Base-by-base conservation (phyloP, 2,329 filamentous ascomycete species). In the Sporothrix curviconia region DNA sequence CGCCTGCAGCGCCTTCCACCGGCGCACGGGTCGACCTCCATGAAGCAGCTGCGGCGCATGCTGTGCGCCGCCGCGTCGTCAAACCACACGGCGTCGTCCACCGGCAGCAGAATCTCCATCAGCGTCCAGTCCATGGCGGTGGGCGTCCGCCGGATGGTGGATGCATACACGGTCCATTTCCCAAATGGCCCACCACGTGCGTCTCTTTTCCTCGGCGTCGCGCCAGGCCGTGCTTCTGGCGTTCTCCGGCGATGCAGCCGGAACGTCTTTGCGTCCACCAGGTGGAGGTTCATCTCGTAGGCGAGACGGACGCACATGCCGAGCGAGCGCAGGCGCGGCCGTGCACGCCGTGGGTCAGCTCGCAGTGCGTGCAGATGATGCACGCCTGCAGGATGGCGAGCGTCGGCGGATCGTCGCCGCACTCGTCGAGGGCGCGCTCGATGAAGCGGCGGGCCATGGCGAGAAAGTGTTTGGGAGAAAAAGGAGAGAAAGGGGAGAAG, bases 131-230 rank as follows among this genome's bases (percentile, higher is more conserved):
- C 43, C 19, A 56, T 32, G 1, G 54, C 54, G 11, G 54, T 56
- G 7, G 54, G 54, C n/a, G 54, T 49, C 11, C 54, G 44, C 24
- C 54, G 34, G 34, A 56, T 56, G 4, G 54, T 56, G 34, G 43
- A 49, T 15, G 54, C 54, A 49, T 49, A 56, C n/a, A 56, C 54
- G n/a, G 36, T 56, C 54, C 54, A 56, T 56, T 17, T 56, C 54
- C 54, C 54, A 56, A 2, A 56, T 28, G 12, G 54, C 54, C 54
- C 54, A 56, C 43, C 43, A 56, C 0, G 54, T 43, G 9, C 54
- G 43, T 3, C 54, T 9, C 30, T 56, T 56, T 8, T 56, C 54
- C 9, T 56, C 54, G 14, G 43, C 43, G 11, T 56, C 54, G 9
- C 54, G 32, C 54, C 54, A 56, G 15, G 44, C 25, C 3, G 43